Conservation (phyloP, 371 early-diverging fungal species). For the Syncephalastrum contaminatum region DNA sequence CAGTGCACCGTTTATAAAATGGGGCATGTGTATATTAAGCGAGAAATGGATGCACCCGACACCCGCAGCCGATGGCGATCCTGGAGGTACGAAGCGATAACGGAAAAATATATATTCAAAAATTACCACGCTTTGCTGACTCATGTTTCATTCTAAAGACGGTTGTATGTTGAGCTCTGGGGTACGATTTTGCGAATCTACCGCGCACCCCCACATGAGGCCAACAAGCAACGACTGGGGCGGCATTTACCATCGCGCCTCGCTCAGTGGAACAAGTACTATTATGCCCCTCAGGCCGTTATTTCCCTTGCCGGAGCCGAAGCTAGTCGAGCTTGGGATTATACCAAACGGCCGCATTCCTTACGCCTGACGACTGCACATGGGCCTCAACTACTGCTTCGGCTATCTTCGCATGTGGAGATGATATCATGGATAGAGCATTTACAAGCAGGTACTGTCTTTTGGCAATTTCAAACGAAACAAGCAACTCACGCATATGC, state of each 20-base stretch:
- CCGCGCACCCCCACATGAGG: constrained; percentile 28
- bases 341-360: constrained; percentile 36
- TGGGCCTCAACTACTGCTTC: constrained; percentile 42
- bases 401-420: constrained; percentile 32
- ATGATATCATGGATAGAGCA: constrained; percentile 53
- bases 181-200: constrained; percentile 42
- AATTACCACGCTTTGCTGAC: not conserved
- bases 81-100: constrained; percentile 35
- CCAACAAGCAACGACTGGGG: constrained; percentile 14
- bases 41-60: constrained; percentile 39
- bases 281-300: constrained; percentile 27
- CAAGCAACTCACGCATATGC: not conserved
- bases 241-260: constrained; percentile 11
- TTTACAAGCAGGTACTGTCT: constrained; percentile 42
- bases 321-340: constrained; percentile 41
- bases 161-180: constrained; percentile 45
- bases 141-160: constrained; percentile 18
- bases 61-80: constrained; percentile 28
- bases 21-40: constrained; percentile 47
- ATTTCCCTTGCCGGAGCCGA: constrained; percentile 44
- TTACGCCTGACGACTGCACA: constrained; percentile 38
- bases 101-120: constrained; percentile 1
- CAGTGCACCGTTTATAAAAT: constrained; percentile 45
- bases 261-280: constrained; percentile 29
- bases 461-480: constrained; percentile 1